phyloP scores from a whole-genome alignment of 345 rosid species.

The Erysimum cheiranthoides region DNA sequence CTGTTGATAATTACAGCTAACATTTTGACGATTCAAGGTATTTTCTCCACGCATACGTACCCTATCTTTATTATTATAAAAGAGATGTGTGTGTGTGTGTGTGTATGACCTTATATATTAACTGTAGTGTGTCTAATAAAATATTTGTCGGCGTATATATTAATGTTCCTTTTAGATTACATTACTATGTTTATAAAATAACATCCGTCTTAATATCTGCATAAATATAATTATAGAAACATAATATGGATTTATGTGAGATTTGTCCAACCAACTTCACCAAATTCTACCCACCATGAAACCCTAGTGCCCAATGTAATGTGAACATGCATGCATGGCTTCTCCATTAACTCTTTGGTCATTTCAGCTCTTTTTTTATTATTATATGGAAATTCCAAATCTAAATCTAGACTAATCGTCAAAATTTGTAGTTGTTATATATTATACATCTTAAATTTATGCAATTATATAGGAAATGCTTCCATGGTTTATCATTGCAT shows the following conservation, averaged over 20 bases:
- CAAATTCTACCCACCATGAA: conserved; percentile 88
- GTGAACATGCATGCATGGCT: conserved; percentile 47
- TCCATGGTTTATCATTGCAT: background rate
- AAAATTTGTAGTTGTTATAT: background rate
- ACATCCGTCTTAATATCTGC: conserved; percentile 38
- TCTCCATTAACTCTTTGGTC: conserved; percentile 12
- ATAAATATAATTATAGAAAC: conserved; percentile 31
- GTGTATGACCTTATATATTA: background rate
- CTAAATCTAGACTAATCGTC: conserved; percentile 20
- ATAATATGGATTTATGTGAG: conserved; percentile 40
- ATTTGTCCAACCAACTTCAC: conserved; percentile 92
- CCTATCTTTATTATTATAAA: conserved; percentile 3
- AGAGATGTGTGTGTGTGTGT: background rate
- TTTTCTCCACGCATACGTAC: conserved; percentile 29
- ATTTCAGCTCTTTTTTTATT: background rate
- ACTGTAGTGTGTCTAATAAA: conserved; percentile 31
- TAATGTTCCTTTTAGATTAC: conserved; percentile 57
- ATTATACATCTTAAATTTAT: background rate
- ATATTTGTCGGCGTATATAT: conserved; percentile 50
- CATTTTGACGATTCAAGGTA: conserved; percentile 70
- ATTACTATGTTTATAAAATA: conserved; percentile 33
- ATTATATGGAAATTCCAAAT: conserved; percentile 5
- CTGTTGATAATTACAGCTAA: conserved; percentile 77
- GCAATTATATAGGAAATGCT: background rate
- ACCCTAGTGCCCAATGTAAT: conserved; percentile 48